A percentile compares a stretch with the other conserved stretches of the same genome.
phyloP scores from a whole-genome alignment of 2,329 filamentous ascomycete species.

The Pyricularia sp. region DNA sequence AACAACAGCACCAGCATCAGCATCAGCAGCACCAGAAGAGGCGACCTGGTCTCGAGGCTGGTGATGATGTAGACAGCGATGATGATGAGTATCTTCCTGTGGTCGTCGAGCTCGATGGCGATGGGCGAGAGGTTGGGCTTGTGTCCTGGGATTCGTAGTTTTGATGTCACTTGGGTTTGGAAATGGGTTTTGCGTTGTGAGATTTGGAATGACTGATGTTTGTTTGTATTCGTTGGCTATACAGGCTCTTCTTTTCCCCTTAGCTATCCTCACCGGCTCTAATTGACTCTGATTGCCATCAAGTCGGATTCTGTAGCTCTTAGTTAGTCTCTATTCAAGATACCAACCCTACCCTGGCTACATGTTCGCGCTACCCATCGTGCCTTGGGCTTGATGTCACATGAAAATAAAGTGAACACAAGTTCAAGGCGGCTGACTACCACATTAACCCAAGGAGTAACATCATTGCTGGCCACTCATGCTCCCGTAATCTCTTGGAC shows the following conservation, averaged over 20 bases:
- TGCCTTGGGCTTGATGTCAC: too few species aligned
- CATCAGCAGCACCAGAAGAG: not conserved
- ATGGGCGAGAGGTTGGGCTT: constrained; percentile 36
- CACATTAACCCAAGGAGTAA: too few species aligned
- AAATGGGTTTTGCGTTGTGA: not conserved
- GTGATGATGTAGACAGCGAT: constrained; percentile 27
- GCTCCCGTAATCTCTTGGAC: not conserved
- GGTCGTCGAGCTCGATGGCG: constrained; percentile 37
- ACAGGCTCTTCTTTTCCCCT: not conserved
- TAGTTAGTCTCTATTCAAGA: too few species aligned
- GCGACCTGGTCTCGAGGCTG: constrained; percentile 29
- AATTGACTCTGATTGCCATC: not conserved
- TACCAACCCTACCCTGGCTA: too few species aligned
- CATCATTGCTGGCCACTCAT: not conserved
- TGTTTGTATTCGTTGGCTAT: not conserved
- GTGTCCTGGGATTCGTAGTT: constrained; percentile 29
- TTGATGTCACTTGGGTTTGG: not conserved
- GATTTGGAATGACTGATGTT: not conserved
- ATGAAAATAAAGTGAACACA: too few species aligned
- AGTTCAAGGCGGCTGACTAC: too few species aligned
- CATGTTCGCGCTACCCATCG: too few species aligned
- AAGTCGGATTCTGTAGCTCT: not conserved
- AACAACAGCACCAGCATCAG: not conserved
- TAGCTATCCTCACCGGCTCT: not conserved
- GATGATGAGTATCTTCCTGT: constrained; percentile 39